phyloP scores from a whole-genome alignment of 176 grass and related monocot species.

The Bromus sterilis region DNA sequence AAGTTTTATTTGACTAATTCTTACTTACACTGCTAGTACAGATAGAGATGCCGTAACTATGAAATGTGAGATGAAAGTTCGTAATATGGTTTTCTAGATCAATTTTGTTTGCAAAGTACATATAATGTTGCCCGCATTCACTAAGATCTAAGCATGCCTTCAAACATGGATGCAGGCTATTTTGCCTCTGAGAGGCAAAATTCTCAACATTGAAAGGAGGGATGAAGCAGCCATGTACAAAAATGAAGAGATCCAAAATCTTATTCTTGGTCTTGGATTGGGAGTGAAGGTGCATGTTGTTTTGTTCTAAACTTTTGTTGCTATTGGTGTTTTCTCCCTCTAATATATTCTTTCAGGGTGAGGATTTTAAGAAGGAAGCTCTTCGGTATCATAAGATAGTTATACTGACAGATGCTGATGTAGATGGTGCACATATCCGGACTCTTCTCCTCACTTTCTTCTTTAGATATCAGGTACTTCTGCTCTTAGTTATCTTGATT shows the following conservation, averaged over 20 bases:
- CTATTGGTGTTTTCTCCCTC: constrained; percentile 2
- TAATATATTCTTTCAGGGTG: constrained; percentile 70
- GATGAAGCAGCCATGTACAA: constrained; percentile 99
- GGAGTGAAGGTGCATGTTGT: constrained; percentile 71
- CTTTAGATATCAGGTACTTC: constrained; percentile 95
- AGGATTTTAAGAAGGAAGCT: constrained; percentile 97
- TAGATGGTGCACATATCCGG: constrained; percentile 93
- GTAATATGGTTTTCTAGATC: background rate
- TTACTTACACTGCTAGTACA: background rate
- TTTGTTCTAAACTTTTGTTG: background rate
- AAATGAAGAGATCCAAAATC: constrained; percentile 98
- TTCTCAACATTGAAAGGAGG: constrained; percentile 93
- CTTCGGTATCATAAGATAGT: constrained; percentile 97
- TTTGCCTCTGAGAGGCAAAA: constrained; percentile 93
- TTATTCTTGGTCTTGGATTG: constrained; percentile 88
- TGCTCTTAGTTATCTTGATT: background rate
- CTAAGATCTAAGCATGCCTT: constrained; percentile 15
- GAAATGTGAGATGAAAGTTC: background rate
- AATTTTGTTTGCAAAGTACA: background rate
- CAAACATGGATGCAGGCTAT: constrained; percentile 66
- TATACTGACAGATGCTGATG: constrained; percentile 97
- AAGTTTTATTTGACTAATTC: constrained; percentile 6
- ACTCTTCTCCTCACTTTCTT: constrained; percentile 98
- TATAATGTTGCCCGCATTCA: background rate
- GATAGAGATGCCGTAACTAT: background rate